Evolutionary conservation across 2,329 filamentous ascomycete genomes (phyloP), one percentile per base, ranked within the genome.

Genomic region (Beauveria scarabaeidicola): DNA sequence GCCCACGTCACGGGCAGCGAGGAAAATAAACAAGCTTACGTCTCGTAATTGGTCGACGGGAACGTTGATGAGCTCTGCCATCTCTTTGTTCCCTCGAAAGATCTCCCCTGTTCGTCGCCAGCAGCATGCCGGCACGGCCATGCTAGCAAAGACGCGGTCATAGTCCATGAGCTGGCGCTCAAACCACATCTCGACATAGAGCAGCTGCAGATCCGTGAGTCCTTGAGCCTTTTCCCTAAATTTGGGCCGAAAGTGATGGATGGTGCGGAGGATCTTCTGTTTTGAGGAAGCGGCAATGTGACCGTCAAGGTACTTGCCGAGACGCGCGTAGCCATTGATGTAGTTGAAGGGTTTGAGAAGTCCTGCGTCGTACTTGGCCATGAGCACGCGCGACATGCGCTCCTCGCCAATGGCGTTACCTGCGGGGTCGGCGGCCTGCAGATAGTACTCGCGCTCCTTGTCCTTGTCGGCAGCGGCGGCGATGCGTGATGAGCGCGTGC

Each of bases 101-200:
- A 99, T 97, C 76, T 99, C 94, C 10, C 94, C 94, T 0, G 94
- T 99, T 68, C 94, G 82, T 68, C 94, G 83, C 94, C 94, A 99
- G 72, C 93, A 96, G 74, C 94, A 99, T 15, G 94, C 94, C 0
- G 94, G 94, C 63, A 99, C 93, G 2, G 94, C 94, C 94, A 99
- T 99, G 72, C 91, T 96, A 2, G 94, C 94, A 76, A 99, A 99
- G 1, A 99, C 92, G 36, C 94, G 90, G 69, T 99, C 94, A 68
- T 97, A 97, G 70, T 97, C 94, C 89, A 97, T 94, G 66, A 99
- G 76, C 64, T 90, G 94, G 68, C 89, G 86, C 73, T 99, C 94
- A 69, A 99, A 97, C 93, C 94, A 97, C 91, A 97, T 97, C 75
- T 99, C 94, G 11, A 97, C 93, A 61, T 92, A 85, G 29, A 97